Percentiles rank a stretch among this genome's conserved stretches.
phyloP scores from a whole-genome alignment of 2,329 filamentous ascomycete species.

The Fusarium nematophilum region DNA sequence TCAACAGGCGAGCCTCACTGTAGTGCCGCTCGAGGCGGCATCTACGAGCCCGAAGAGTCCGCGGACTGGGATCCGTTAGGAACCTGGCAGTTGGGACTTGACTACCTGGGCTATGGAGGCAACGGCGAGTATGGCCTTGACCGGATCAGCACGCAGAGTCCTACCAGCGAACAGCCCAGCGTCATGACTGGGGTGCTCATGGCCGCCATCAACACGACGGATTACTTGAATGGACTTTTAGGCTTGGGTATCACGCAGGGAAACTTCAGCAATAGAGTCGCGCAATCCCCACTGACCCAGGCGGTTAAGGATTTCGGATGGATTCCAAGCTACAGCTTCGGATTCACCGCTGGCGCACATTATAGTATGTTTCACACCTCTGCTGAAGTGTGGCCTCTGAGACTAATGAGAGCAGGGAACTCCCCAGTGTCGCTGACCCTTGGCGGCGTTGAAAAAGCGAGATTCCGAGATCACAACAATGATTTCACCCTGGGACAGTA shows the following conservation, averaged over 20 bases:
- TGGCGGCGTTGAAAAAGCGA: constrained; percentile 75
- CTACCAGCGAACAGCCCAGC: constrained; percentile 51
- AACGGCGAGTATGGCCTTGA: constrained; percentile 75
- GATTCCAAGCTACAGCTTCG: constrained; percentile 79
- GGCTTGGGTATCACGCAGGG: constrained; percentile 67
- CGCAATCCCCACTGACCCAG: constrained; percentile 64
- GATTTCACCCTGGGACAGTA: constrained; percentile 68
- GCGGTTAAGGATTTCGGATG: constrained; percentile 67
- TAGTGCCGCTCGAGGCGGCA: constrained; percentile 65
- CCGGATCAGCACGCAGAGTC: constrained; percentile 55
- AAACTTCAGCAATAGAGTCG: constrained; percentile 61
- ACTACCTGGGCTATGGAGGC: constrained; percentile 66
- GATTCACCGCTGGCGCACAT: constrained; percentile 79
- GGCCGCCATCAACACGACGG: constrained; percentile 65
- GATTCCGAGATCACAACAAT: constrained; percentile 70
- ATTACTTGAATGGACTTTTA: constrained; percentile 65
- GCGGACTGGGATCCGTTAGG: constrained; percentile 69
- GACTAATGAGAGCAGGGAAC: constrained; percentile 45
- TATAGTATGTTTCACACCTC: constrained; percentile 65
- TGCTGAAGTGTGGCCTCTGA: not conserved
- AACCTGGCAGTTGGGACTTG: constrained; percentile 68
- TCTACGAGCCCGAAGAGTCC: constrained; percentile 66
- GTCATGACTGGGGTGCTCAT: constrained; percentile 60
- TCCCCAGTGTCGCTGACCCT: constrained; percentile 70
- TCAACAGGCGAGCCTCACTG: constrained; percentile 62